These are phyloP conservation scores for Lumnitzera littorea DNA, from an alignment of 345 rosid genomes.

Conservation along the genomic window DNA sequence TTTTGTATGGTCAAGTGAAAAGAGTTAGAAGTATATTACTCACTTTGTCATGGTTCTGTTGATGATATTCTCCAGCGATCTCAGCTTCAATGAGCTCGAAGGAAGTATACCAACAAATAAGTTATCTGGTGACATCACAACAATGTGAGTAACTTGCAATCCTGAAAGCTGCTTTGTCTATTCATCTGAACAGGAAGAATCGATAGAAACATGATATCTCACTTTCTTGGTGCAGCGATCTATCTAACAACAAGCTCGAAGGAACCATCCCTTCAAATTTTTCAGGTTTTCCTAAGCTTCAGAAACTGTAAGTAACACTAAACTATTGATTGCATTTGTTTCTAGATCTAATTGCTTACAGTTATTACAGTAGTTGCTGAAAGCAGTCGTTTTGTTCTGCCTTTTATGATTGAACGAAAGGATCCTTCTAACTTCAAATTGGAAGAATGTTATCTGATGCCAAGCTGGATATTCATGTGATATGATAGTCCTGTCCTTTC, in stretches of 20 bases:
- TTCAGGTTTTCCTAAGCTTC: slow-evolving; percentile 47
- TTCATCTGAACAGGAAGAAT: background rate
- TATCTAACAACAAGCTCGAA: slow-evolving; percentile 40
- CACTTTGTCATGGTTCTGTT: background rate
- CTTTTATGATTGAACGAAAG: background rate
- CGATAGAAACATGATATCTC: background rate
- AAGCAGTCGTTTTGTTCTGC: background rate
- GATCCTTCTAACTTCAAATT: background rate
- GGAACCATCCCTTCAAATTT: slow-evolving; percentile 50
- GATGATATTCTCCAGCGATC: slow-evolving; percentile 48
- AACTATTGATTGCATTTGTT: background rate
- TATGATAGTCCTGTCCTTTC: slow-evolving; percentile 3
- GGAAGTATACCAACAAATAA: slow-evolving; percentile 61
- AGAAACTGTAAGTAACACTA: slow-evolving; percentile 35
- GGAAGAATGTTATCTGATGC: background rate
- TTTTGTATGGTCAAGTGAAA: background rate
- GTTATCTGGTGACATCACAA: slow-evolving; percentile 62
- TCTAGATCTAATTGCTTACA: background rate
- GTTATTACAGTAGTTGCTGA: background rate
- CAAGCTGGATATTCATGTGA: background rate
- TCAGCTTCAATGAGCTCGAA: slow-evolving; percentile 67
- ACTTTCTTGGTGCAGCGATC: slow-evolving; percentile 30
- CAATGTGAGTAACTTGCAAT: slow-evolving; percentile 46
- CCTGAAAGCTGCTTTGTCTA: no score
- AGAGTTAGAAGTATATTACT: background rate